A percentile compares a stretch with the other conserved stretches of the same genome.
Conservation (phyloP, 768 basidiomycete genomes). For the Mycena rosella region DNA sequence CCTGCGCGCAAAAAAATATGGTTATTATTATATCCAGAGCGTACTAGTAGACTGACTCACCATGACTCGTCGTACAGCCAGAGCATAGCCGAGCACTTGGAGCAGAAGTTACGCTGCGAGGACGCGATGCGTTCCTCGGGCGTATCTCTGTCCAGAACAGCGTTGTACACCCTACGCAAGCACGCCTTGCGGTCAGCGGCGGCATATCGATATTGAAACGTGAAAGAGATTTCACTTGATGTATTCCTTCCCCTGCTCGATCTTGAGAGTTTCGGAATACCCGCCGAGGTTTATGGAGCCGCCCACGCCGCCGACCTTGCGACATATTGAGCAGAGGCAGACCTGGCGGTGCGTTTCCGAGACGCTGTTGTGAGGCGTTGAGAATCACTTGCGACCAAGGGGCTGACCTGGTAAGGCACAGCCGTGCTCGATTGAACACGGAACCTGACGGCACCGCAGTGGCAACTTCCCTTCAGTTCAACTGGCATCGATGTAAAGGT, state of each 20-base stretch:
- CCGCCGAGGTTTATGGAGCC: constrained; percentile 79
- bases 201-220: no score
- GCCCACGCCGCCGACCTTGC: constrained; percentile 75
- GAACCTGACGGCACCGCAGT: constrained; percentile 65
- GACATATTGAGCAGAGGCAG: constrained; percentile 77
- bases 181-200: no score
- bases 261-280: constrained; percentile 60
- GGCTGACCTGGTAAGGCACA: constrained; percentile 71
- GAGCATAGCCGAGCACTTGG: constrained; percentile 73
- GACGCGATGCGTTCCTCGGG: constrained; percentile 58
- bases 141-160: constrained; percentile 69
- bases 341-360: constrained; percentile 49
- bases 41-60: constrained; percentile 48
- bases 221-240: constrained; percentile 57
- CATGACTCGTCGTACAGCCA: constrained; percentile 72
- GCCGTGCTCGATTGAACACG: constrained; percentile 66
- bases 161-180: constrained; percentile 68
- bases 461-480: constrained; percentile 67
- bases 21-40: not conserved
- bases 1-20: constrained; percentile 54
- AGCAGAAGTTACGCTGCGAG: constrained; percentile 75
- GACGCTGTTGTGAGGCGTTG: not conserved
- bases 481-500: constrained; percentile 60
- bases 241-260: constrained; percentile 65
- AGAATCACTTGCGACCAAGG: no score